Percentiles rank a stretch among this genome's conserved stretches.
phyloP scores from a whole-genome alignment of 2,329 filamentous ascomycete genomes.

The Plectosphaerella plurivora region DNA sequence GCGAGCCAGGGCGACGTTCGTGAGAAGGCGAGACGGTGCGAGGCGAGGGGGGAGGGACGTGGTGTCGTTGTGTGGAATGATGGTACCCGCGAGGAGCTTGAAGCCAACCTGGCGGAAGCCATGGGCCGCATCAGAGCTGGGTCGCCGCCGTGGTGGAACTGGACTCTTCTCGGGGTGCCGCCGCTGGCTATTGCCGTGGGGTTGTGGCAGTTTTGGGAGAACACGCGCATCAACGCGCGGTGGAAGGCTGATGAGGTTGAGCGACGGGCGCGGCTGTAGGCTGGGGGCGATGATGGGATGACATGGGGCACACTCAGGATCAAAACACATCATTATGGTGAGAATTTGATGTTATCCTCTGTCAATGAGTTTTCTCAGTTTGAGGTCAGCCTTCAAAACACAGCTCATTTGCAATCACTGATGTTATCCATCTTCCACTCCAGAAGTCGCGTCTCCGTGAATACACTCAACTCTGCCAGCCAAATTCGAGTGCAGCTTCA shows the following conservation, averaged over 20 bases:
- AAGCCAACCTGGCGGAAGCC: conserved; percentile 59
- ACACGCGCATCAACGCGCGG: conserved; percentile 61
- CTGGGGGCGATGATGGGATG: background rate
- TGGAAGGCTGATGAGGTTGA: conserved; percentile 61
- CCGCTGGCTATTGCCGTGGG: conserved; percentile 68
- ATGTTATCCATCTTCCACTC: too few species aligned
- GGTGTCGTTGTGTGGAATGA: conserved; percentile 94
- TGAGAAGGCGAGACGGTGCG: conserved; percentile 73
- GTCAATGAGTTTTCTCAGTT: too few species aligned
- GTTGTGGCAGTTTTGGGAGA: conserved; percentile 68
- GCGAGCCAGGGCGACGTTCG: conserved; percentile 80
- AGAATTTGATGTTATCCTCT: too few species aligned
- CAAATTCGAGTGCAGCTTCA: too few species aligned
- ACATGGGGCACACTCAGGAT: too few species aligned
- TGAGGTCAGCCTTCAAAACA: too few species aligned
- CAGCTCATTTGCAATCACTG: too few species aligned
- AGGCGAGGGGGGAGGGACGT: conserved; percentile 56
- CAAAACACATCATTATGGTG: too few species aligned
- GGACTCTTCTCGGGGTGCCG: conserved; percentile 63
- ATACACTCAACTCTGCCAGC: too few species aligned
- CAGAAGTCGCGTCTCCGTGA: too few species aligned
- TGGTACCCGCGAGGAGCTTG: conserved; percentile 64
- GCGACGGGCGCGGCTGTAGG: conserved; percentile 36
- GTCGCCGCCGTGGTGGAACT: conserved; percentile 84
- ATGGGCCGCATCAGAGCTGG: conserved; percentile 56